A percentile compares a stretch with the other conserved stretches of the same genome.
phyloP scores from a whole-genome alignment of 768 basidiomycete genomes.

The Cystobasidiopsis lactophilus region DNA sequence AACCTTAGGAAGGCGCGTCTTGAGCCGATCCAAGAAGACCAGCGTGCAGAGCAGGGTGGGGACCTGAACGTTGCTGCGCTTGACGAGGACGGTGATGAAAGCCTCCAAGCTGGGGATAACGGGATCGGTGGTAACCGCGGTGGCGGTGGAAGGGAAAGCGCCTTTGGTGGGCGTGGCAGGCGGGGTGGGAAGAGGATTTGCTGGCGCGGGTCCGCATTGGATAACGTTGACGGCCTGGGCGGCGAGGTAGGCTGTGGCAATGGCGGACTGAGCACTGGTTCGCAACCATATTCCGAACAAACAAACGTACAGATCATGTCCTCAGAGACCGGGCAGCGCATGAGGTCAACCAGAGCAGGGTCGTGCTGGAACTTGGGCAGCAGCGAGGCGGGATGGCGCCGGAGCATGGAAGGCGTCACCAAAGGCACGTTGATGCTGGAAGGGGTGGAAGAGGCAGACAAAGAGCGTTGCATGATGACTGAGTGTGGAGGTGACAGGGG shows the following conservation, averaged over 20 bases:
- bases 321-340: constrained; percentile 50
- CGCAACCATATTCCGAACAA: neutral
- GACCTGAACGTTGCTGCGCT: constrained; percentile 67
- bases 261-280: neutral
- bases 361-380: constrained; percentile 53
- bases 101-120: constrained; percentile 47
- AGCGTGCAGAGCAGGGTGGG: constrained; percentile 74
- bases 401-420: constrained; percentile 11
- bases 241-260: constrained; percentile 41
- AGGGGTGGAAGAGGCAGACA: neutral
- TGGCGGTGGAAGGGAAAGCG: constrained; percentile 24
- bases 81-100: constrained; percentile 63
- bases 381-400: constrained; percentile 48
- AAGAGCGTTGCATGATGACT: neutral
- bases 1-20: constrained; percentile 51
- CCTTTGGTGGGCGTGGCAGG: constrained; percentile 41
- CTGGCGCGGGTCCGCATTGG: constrained; percentile 25
- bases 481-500: neutral
- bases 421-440: neutral
- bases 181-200: constrained; percentile 37
- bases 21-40: constrained; percentile 73
- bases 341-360: constrained; percentile 53
- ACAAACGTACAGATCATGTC: constrained; percentile 47
- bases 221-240: constrained; percentile 55
- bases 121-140: constrained; percentile 3